Base-by-base conservation (phyloP, 805 yeast species). In the Saturnispora dispora region DNA sequence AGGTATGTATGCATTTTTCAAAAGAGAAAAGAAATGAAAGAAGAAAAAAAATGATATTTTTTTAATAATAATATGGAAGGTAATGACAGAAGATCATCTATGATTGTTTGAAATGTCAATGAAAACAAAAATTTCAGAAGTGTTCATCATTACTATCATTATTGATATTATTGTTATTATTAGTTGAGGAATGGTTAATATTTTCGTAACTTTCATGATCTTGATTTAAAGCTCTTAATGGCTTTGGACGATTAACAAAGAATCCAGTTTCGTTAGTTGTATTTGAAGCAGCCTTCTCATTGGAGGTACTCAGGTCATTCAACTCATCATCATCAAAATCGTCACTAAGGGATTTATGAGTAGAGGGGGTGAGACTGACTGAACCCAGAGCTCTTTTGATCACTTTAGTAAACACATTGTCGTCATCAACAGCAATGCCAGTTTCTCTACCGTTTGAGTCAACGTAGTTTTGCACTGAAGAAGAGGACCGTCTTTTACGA, bases 371-470 rank as follows among this genome's bases (percentile, higher is more conserved):
- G 18, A 66, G 59, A 42, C 62, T 63, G 18, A 63, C 61, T 13
- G 64, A 51, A 5, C 56, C 53, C 18, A 55, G 47, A 9, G 52
- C 52, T 23, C 40, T 43, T 28, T 52, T 49, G 11, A 55, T 42
- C 0, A 54, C 42, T 37, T 56, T 57, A 3, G 60, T 59, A 4
- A 60, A 47, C 49, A 59, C 45, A 47, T 52, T 54, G 18, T 63
- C 63, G 37, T 58, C 58, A n/a, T 60, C 63, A 25, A 57, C 58
- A 28, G 62, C 56, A 45, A 60, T 56, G 13, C 68, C 70, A 5
- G 60, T 62, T 51, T 62, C 67, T 13, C 60, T 55, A 30, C 70
- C 70, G 52, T 64, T 66, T 11, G 70, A 63, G 51, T 66, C 70
- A 27, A 66, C 68, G 52, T 66, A 66, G 51, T 63, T 63, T n/a